A percentile compares a stretch with the other conserved stretches of the same genome.
These are phyloP conservation scores for Sparassis latifolia DNA, from an alignment of 1,284 basidiomycete species.

Conservation along the genomic window DNA sequence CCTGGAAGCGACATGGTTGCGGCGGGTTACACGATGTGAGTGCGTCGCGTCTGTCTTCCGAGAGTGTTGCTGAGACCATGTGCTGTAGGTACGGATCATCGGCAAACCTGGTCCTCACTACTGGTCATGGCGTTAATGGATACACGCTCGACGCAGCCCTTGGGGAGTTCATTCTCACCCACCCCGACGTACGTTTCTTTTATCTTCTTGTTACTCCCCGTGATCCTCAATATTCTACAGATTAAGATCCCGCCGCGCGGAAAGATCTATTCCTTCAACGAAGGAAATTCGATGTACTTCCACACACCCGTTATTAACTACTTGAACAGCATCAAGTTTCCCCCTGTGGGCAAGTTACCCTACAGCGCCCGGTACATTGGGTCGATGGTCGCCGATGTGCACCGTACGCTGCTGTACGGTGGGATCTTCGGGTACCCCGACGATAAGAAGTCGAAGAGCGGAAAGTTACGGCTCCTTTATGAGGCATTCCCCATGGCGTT, in stretches of 20 bases:
- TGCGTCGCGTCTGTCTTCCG: background rate
- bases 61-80: background rate
- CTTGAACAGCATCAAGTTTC: slow-evolving; percentile 94
- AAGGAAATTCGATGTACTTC: slow-evolving; percentile 96
- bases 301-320: slow-evolving; percentile 82
- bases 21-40: slow-evolving; percentile 92
- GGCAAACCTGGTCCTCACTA: slow-evolving; percentile 94
- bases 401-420: slow-evolving; percentile 94
- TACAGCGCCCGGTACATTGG: slow-evolving; percentile 97
- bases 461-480: slow-evolving; percentile 93
- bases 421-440: slow-evolving; percentile 99
- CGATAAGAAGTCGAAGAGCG: slow-evolving; percentile 96
- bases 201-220: background rate
- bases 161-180: slow-evolving; percentile 98
- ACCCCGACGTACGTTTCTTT: slow-evolving; percentile 70
- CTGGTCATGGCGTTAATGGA: slow-evolving; percentile 94
- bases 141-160: slow-evolving; percentile 95
- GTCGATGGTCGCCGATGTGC: slow-evolving; percentile 98
- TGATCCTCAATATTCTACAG: slow-evolving; percentile 29
- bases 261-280: slow-evolving; percentile 99
- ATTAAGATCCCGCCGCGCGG: slow-evolving; percentile 92
- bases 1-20: slow-evolving; percentile 98
- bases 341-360: slow-evolving; percentile 66
- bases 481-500: slow-evolving; percentile 99
- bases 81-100: slow-evolving; percentile 89